Conservation (phyloP, 257 asterid genomes). For the Cruciata laevipes region DNA sequence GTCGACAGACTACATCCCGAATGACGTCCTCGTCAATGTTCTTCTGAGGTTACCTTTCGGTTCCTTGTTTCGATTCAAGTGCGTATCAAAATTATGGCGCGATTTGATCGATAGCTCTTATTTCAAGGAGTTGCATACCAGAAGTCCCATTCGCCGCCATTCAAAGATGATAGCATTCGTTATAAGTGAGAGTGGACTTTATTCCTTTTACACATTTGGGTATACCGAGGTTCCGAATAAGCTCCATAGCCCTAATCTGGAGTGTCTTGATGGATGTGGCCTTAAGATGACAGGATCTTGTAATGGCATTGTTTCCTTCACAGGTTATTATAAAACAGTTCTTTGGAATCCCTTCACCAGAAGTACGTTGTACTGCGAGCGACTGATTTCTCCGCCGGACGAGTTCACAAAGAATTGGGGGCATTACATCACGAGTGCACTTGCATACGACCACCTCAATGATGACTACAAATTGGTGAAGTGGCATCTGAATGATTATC, state of each 20-base stretch:
- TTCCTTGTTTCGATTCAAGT: not conserved
- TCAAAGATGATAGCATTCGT: not conserved
- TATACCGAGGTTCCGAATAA: not conserved
- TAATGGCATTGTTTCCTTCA: not conserved
- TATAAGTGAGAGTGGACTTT: no score
- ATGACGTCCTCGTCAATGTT: no score
- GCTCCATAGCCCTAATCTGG: not conserved
- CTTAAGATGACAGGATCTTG: not conserved
- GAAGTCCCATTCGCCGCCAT: no score
- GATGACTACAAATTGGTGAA: constrained; percentile 1
- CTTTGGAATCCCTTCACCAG: constrained; percentile 1
- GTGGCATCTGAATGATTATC: not conserved
- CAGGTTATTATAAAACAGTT: not conserved
- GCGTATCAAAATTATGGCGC: constrained; percentile 2
- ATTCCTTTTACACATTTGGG: not conserved
- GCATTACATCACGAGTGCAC: not conserved
- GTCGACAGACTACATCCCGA: no score
- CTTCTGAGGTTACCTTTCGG: no score
- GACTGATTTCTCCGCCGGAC: not conserved
- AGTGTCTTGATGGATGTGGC: no score
- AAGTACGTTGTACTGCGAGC: no score
- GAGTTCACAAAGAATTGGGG: no score
- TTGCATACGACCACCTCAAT: not conserved
- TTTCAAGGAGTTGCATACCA: not conserved
- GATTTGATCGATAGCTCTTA: constrained; percentile 1